A percentile compares a stretch with the other conserved stretches of the same genome.
phyloP scores from a whole-genome alignment of 495 filamentous ascomycete genomes.

The Penicillium daleae region DNA sequence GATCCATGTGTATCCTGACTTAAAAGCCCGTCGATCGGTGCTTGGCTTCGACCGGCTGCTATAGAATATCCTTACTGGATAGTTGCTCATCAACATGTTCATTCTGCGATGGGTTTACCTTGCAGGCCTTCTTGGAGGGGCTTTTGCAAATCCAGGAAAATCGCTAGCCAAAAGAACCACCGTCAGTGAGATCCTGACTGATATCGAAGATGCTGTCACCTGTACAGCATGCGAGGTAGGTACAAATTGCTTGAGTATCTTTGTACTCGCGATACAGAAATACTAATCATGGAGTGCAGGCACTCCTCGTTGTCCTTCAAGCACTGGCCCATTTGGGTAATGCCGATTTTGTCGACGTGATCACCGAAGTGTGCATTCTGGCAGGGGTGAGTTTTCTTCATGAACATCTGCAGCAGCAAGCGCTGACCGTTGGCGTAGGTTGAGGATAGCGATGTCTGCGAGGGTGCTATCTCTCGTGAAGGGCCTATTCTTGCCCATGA shows the following conservation, averaged over 20 bases:
- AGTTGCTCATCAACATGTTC: constrained; percentile 13
- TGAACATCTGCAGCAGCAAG: background rate
- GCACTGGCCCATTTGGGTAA: constrained; percentile 46
- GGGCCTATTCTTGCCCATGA: constrained; percentile 53
- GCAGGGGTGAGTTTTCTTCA: constrained; percentile 33
- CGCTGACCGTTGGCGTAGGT: constrained; percentile 19
- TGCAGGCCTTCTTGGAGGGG: constrained; percentile 15
- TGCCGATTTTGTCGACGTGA: constrained; percentile 40
- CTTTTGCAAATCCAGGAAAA: constrained; percentile 14
- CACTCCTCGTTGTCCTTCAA: constrained; percentile 48
- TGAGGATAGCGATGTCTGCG: constrained; percentile 54
- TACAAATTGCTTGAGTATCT: background rate
- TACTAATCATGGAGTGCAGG: constrained; percentile 23
- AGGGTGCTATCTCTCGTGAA: constrained; percentile 48
- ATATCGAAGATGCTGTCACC: constrained; percentile 47
- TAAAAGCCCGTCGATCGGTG: constrained; percentile 3
- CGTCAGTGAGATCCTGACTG: constrained; percentile 25
- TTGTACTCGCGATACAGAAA: background rate
- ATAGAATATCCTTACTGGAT: background rate
- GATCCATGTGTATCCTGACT: background rate
- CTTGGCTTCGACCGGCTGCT: background rate
- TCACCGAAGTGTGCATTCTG: constrained; percentile 51
- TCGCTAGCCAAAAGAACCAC: constrained; percentile 18
- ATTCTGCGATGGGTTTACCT: constrained; percentile 12
- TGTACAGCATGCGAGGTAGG: constrained; percentile 54